These are phyloP conservation scores for Phaeodactylum tricornutum DNA, from an alignment of 108 stramenopile genomes.

Conservation along the genomic window DNA sequence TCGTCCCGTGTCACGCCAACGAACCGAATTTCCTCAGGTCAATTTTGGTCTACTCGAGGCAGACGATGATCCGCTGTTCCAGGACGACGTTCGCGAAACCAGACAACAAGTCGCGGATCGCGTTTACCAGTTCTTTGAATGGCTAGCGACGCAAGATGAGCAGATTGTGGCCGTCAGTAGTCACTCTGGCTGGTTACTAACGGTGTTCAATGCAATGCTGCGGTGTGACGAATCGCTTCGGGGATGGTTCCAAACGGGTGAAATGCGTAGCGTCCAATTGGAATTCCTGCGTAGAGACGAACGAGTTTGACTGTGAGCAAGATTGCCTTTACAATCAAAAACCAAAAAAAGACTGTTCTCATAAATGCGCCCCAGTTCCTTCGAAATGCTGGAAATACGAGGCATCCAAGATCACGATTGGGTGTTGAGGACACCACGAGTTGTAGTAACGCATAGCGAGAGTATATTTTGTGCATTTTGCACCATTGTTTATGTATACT, in stretches of 20 bases:
- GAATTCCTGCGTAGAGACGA: conserved; percentile 14
- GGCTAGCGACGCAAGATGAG: conserved; percentile 30
- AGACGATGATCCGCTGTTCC: conserved; percentile 47
- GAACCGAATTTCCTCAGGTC: conserved; percentile 43
- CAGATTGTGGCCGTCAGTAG: conserved; percentile 28
- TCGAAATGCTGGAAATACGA: too few relatives aligned
- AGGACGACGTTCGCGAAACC: conserved; percentile 29
- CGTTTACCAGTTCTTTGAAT: conserved; percentile 42
- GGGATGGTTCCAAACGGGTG: conserved; percentile 52
- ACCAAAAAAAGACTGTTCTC: too few relatives aligned
- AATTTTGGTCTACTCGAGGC: conserved; percentile 40
- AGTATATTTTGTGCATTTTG: too few relatives aligned
- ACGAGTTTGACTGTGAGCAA: neutral
- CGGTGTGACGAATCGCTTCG: conserved; percentile 35
- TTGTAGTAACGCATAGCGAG: too few relatives aligned
- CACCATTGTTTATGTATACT: too few relatives aligned
- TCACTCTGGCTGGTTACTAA: conserved; percentile 45
- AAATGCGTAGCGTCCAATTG: conserved; percentile 41
- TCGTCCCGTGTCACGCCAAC: conserved; percentile 34
- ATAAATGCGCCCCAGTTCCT: too few relatives aligned
- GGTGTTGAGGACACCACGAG: too few relatives aligned
- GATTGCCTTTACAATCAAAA: too few relatives aligned
- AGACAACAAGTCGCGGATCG: conserved; percentile 39
- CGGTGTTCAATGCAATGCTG: conserved; percentile 35
- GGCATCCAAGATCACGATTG: too few relatives aligned